A percentile compares a stretch with the other conserved stretches of the same genome.
Evolutionary conservation across 1,284 basidiomycete genomes (phyloP).

Genomic region (Macrocystidia cucumis): DNA sequence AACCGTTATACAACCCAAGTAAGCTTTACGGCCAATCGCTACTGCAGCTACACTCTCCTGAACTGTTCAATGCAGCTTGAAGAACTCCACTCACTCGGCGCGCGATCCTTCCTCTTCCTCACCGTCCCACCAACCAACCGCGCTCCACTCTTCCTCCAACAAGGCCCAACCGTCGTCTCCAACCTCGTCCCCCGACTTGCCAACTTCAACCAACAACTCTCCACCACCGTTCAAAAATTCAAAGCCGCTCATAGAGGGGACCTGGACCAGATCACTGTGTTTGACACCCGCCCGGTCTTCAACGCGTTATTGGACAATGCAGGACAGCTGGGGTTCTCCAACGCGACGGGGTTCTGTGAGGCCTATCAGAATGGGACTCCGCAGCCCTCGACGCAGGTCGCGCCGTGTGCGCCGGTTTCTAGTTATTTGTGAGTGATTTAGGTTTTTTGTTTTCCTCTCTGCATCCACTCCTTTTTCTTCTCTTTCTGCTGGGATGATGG

Average conservation of each 20-base stretch:
- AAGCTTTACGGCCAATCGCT: conserved; percentile 3
- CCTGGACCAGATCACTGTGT: conserved; percentile 35
- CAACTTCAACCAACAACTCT: conserved; percentile 45
- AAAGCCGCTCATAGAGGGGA: conserved; percentile 29
- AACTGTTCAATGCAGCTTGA: conserved; percentile 32
- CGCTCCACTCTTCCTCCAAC: conserved; percentile 44
- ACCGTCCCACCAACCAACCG: conserved; percentile 61
- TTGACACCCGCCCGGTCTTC: conserved; percentile 52
- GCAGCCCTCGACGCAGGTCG: conserved; percentile 38
- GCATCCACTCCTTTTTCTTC: not conserved
- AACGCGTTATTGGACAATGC: conserved; percentile 48
- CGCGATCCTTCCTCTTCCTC: conserved; percentile 57
- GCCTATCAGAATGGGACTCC: conserved; percentile 54
- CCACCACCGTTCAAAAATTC: conserved; percentile 30
- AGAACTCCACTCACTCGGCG: conserved; percentile 43
- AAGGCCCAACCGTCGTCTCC: conserved; percentile 31
- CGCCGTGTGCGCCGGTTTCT: conserved; percentile 52
- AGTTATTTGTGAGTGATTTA: conserved; percentile 54
- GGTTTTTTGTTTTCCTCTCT: not conserved
- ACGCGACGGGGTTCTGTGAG: conserved; percentile 49
- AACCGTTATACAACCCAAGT: conserved; percentile 51
- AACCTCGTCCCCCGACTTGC: conserved; percentile 33
- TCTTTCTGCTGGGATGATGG: too few species aligned
- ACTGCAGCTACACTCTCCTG: too few species aligned
- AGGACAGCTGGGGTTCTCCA: conserved; percentile 45